These are phyloP conservation scores for Fagus sylvatica DNA, from an alignment of 306 rosid species.

Conservation along the genomic window DNA sequence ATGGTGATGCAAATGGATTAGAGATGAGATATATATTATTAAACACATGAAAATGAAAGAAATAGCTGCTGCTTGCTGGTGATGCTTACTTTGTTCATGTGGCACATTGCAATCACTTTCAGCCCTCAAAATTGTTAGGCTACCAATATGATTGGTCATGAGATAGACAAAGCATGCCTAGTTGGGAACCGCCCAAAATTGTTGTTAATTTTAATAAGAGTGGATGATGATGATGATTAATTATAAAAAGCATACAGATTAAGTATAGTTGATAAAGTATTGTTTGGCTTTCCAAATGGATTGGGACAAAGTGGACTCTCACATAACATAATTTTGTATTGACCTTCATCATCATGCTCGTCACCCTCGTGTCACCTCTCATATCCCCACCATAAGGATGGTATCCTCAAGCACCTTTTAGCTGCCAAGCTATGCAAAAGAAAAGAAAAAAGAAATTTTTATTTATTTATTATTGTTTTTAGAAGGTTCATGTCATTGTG, in stretches of 20 bases:
- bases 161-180: slow-evolving; percentile 3
- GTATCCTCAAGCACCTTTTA: slow-evolving; percentile 24
- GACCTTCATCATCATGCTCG: slow-evolving; percentile 35
- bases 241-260: slow-evolving; percentile 8
- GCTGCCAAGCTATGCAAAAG: neutral
- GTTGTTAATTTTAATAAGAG: slow-evolving; percentile 14
- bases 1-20: slow-evolving; percentile 13
- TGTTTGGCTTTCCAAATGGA: slow-evolving; percentile 34
- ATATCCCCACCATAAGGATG: slow-evolving; percentile 25
- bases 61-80: neutral
- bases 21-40: neutral
- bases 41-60: neutral
- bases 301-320: slow-evolving; percentile 39
- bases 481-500: too few relatives aligned
- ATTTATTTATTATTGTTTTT: too few relatives aligned
- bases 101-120: neutral
- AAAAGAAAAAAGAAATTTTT: too few relatives aligned
- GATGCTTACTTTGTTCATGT: slow-evolving; percentile 23
- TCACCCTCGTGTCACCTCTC: slow-evolving; percentile 36
- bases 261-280: neutral
- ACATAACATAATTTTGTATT: slow-evolving; percentile 36
- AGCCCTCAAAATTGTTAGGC: slow-evolving; percentile 35
- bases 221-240: slow-evolving; percentile 1
- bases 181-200: slow-evolving; percentile 55
- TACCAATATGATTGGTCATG: slow-evolving; percentile 33